These are phyloP conservation scores for Voacanga thouarsii DNA, from an alignment of 257 asterid genomes.

Conservation along the genomic window DNA sequence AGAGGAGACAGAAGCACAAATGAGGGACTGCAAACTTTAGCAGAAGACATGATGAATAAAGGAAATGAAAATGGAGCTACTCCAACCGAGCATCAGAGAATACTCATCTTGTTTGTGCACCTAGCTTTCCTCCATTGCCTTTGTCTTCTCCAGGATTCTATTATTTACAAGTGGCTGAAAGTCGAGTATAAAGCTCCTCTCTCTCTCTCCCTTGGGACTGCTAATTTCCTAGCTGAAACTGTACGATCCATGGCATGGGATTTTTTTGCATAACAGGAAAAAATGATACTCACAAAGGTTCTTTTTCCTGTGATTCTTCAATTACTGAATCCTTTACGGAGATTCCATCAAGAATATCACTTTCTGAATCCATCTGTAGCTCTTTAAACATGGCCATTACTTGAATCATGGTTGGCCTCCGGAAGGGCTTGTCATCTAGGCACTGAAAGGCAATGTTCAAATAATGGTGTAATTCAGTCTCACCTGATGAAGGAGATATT, in stretches of 20 bases:
- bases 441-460: conserved; percentile 76
- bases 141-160: conserved; percentile 2
- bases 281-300: conserved; percentile 18
- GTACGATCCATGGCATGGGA: not conserved
- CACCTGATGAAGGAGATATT: conserved; percentile 48
- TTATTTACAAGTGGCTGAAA: conserved; percentile 7
- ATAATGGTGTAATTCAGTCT: conserved; percentile 70
- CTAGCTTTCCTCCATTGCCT: not conserved
- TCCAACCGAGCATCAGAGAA: not conserved
- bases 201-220: not conserved
- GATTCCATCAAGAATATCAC: conserved; percentile 77
- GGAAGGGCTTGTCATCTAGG: conserved; percentile 74
- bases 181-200: not conserved
- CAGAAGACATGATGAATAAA: conserved; percentile 5
- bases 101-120: not conserved
- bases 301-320: conserved; percentile 75
- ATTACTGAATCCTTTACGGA: conserved; percentile 67
- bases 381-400: conserved; percentile 96
- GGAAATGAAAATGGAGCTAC: not conserved
- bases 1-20: not conserved
- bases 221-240: not conserved
- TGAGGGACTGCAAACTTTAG: not conserved
- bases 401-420: conserved; percentile 91
- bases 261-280: not conserved
- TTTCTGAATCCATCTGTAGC: conserved; percentile 62